phyloP scores from a whole-genome alignment of 805 yeast species.

The Saccharomyces kudriavzevii region DNA sequence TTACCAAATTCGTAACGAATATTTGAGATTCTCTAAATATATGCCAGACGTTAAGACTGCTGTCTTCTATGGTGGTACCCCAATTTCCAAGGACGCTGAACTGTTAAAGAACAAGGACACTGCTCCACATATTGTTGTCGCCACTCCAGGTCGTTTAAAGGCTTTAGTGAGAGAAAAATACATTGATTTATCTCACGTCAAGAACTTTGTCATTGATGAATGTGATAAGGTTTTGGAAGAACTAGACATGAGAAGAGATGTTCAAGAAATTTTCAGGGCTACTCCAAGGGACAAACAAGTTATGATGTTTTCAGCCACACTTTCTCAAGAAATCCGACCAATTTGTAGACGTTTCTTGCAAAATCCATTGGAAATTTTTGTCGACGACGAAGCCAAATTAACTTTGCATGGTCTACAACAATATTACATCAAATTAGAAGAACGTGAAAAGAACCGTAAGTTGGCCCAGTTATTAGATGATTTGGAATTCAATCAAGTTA shows the following conservation, averaged over 20 bases:
- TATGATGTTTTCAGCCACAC: conserved; percentile 98
- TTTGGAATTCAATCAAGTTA: conserved; percentile 95
- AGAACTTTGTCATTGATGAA: conserved; percentile 93
- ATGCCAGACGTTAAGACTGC: conserved; percentile 97
- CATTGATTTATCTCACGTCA: conserved; percentile 77
- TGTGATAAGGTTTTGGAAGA: conserved; percentile 96
- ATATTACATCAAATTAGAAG: conserved; percentile 82
- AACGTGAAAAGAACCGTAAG: conserved; percentile 87
- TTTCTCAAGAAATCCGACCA: conserved; percentile 89
- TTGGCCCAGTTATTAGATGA: conserved; percentile 87
- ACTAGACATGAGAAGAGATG: conserved; percentile 94
- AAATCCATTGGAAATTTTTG: conserved; percentile 93
- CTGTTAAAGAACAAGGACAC: conserved; percentile 84
- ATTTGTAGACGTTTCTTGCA: conserved; percentile 97
- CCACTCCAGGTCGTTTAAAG: conserved; percentile 96
- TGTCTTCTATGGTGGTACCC: conserved; percentile 94
- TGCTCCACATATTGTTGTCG: conserved; percentile 93
- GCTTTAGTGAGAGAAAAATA: conserved; percentile 89
- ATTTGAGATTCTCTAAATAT: conserved; percentile 93
- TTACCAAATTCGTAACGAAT: conserved; percentile 94
- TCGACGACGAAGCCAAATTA: conserved; percentile 94
- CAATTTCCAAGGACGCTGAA: conserved; percentile 77
- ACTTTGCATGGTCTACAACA: conserved; percentile 98
- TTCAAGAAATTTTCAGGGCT: conserved; percentile 93
- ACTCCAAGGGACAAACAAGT: conserved; percentile 98